A percentile compares a stretch with the other conserved stretches of the same genome.
Conservation (phyloP, 495 filamentous ascomycete species). For the Penicillium cosmopolitanum region DNA sequence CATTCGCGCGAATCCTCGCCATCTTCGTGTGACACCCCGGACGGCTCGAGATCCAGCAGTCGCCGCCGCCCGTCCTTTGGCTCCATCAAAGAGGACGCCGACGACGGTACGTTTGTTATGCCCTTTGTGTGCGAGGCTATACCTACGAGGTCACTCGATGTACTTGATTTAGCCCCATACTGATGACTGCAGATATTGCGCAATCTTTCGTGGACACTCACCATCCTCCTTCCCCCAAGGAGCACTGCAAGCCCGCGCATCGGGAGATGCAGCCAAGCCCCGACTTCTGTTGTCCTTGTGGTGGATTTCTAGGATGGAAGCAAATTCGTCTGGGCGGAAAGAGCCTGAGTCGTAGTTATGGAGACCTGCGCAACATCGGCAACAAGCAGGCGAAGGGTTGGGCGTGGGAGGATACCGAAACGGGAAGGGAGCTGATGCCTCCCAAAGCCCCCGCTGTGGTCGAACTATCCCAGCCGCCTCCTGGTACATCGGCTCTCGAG, state of each 20-base stretch:
- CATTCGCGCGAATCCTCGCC: slow-evolving; percentile 45
- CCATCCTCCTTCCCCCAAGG: slow-evolving; percentile 57
- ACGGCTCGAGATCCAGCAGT: slow-evolving; percentile 47
- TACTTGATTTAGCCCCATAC: slow-evolving; percentile 8
- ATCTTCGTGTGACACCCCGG: slow-evolving; percentile 40
- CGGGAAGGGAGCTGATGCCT: slow-evolving; percentile 23
- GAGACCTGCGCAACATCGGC: slow-evolving; percentile 63
- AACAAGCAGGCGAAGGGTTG: slow-evolving; percentile 52
- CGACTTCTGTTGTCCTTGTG: slow-evolving; percentile 71
- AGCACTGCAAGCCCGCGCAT: slow-evolving; percentile 44
- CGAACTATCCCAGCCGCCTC: slow-evolving; percentile 29
- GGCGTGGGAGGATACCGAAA: slow-evolving; percentile 54
- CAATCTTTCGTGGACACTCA: slow-evolving; percentile 75
- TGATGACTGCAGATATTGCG: slow-evolving; percentile 52
- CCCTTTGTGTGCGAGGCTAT: too few relatives aligned
- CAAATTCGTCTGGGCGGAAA: slow-evolving; percentile 66
- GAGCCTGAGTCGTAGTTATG: slow-evolving; percentile 72
- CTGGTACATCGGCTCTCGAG: slow-evolving; percentile 58
- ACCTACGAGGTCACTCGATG: too few relatives aligned
- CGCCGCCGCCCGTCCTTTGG: slow-evolving; percentile 47
- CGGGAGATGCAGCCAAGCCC: slow-evolving; percentile 49
- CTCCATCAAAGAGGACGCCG: slow-evolving; percentile 52
- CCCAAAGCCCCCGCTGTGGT: slow-evolving; percentile 35
- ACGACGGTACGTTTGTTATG: slow-evolving; percentile 38
- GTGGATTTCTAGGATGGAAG: slow-evolving; percentile 74